phyloP scores from a whole-genome alignment of 2,329 filamentous ascomycete genomes.

The Alternaria panax region DNA sequence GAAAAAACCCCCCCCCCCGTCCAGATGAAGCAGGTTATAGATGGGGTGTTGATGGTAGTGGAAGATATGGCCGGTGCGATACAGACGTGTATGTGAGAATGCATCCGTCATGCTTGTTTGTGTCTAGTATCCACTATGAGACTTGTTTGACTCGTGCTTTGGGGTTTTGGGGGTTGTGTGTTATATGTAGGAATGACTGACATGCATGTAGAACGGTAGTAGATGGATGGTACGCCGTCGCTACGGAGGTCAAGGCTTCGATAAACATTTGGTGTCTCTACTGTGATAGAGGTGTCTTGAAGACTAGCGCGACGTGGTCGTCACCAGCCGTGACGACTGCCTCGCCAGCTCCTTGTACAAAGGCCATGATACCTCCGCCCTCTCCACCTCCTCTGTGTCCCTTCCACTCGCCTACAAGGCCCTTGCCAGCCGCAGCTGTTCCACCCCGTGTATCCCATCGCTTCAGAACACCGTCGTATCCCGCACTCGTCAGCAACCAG shows the following conservation, averaged over 20 bases:
- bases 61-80: conserved; percentile 5
- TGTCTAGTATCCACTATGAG: no score
- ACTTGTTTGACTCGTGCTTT: background rate
- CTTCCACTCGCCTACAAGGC: conserved; percentile 84
- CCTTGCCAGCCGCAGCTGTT: conserved; percentile 70
- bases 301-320: conserved; percentile 60
- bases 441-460: conserved; percentile 83
- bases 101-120: background rate
- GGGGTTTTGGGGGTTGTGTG: background rate
- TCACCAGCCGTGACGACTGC: conserved; percentile 89
- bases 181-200: background rate
- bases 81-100: background rate
- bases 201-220: background rate
- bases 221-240: background rate
- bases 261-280: conserved; percentile 8
- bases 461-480: conserved; percentile 89
- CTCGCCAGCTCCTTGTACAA: conserved; percentile 80
- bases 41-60: conserved; percentile 4
- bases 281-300: conserved; percentile 31
- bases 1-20: no score
- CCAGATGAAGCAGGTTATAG: conserved; percentile 5
- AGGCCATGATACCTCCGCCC: conserved; percentile 87
- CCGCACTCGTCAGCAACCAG: conserved; percentile 85
- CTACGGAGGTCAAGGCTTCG: background rate
- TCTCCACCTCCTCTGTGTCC: conserved; percentile 86